Evolutionary conservation across 768 basidiomycete genomes (phyloP), one percentile per base, ranked within the genome.

Genomic region (Amanita exitialis): DNA sequence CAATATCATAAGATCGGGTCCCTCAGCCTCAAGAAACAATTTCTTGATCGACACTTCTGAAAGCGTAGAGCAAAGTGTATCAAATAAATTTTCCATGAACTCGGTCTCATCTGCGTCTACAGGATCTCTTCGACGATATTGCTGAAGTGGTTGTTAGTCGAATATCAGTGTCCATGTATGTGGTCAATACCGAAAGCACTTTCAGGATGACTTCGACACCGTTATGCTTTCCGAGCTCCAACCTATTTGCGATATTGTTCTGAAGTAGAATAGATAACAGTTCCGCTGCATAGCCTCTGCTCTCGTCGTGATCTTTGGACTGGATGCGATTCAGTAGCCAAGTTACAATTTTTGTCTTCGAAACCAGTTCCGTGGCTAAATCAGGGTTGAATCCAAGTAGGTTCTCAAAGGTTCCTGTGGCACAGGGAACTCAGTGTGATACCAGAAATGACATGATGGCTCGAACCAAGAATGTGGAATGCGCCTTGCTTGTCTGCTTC

Each of bases 11-110:
- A 99, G 76, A 59, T 99, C 96, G 12, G 92, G 81, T 1, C 96
- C 96, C 65, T 99, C 96, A 16, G 84, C 84, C 8, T 82, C 79
- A n/a, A 92, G 68, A 67, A 99, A 98, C 3, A 82, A 66, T 15
- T 75, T 64, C 66, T 97, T 98, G 62, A 86, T 80, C 43, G 81
- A 72, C 12, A 82, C 72, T 64, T 95, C 93, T 30, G 73, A 78
- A 20, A 98, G 72, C 0, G 84, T 77, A 0, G 93, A 94, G 62
- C 96, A 98, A 20, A 99, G 66, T 0, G 83, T 66, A 62, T 97
- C 90, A 61, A 98, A 98, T 3, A 91, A 60, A 64, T 99, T 98
- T 63, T 98, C 96, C 93, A 98, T 94, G 66, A 92, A 98, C 64
- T 99, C 96, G 4, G 81, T 74, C 67, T 99, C 96, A 55, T 98